Evolutionary conservation across 306 rosid genomes (phyloP).

Genomic region (Sicyos edulis): DNA sequence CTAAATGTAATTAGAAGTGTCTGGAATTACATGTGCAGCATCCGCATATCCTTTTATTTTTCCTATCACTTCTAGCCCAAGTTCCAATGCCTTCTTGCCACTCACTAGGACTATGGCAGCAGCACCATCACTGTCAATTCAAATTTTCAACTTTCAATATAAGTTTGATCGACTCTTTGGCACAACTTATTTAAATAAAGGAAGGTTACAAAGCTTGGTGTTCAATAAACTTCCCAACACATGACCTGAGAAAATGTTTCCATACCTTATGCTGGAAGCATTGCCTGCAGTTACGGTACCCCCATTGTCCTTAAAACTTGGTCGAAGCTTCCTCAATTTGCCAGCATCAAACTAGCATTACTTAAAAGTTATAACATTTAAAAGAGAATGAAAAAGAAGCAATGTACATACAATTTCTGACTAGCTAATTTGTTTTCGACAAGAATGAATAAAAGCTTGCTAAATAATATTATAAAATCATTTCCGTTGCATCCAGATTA

Average conservation of each 20-base stretch:
- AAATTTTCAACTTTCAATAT: slow-evolving; percentile 24
- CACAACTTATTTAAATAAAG: slow-evolving; percentile 11
- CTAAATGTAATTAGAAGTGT: slow-evolving; percentile 17
- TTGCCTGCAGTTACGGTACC: slow-evolving; percentile 97
- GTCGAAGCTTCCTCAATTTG: slow-evolving; percentile 71
- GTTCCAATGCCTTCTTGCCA: slow-evolving; percentile 77
- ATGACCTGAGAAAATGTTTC: no score
- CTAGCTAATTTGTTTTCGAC: neutral
- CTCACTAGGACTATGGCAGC: slow-evolving; percentile 95
- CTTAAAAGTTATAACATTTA: slow-evolving; percentile 23
- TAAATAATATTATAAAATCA: neutral
- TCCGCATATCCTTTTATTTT: slow-evolving; percentile 88
- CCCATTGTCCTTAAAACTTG: slow-evolving; percentile 77
- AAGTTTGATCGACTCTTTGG: slow-evolving; percentile 18
- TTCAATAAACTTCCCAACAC: neutral
- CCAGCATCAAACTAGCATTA: slow-evolving; percentile 63
- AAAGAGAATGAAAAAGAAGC: slow-evolving; percentile 1
- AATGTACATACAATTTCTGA: neutral
- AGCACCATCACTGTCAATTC: slow-evolving; percentile 78
- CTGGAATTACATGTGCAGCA: slow-evolving; percentile 79
- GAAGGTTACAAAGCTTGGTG: slow-evolving; percentile 5
- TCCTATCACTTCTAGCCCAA: slow-evolving; percentile 84
- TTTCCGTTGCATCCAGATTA: neutral
- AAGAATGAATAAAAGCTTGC: neutral
- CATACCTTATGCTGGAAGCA: slow-evolving; percentile 94